Conservation (phyloP, 2,329 filamentous ascomycete species). For the Aureobasidium vineae region DNA sequence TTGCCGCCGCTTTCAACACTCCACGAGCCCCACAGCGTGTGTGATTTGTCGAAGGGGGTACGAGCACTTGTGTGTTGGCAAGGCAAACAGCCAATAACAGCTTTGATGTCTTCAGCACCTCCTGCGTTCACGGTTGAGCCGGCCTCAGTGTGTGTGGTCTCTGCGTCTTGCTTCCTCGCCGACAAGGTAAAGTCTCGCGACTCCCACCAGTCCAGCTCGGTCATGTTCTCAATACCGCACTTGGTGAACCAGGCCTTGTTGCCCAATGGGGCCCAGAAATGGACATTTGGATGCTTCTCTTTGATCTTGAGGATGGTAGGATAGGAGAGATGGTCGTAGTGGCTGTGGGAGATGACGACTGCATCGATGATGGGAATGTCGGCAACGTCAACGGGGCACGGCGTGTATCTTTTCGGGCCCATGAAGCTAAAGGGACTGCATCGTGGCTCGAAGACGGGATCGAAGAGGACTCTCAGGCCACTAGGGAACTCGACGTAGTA, state of each 20-base stretch:
- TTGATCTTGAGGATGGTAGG: conserved; percentile 70
- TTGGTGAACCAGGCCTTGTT: conserved; percentile 77
- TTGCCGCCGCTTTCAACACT: conserved; percentile 68
- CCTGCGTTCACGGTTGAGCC: conserved; percentile 18
- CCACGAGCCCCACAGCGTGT: conserved; percentile 89
- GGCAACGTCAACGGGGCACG: conserved; percentile 57
- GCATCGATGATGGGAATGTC: conserved; percentile 52
- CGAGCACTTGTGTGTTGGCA: conserved; percentile 79
- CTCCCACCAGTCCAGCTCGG: conserved; percentile 96
- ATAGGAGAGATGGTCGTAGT: conserved; percentile 89
- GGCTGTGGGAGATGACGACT: conserved; percentile 78
- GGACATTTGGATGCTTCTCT: conserved; percentile 69
- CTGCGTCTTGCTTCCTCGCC: conserved; percentile 24
- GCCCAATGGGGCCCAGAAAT: conserved; percentile 85
- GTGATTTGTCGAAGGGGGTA: conserved; percentile 64
- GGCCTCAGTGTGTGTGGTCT: conserved; percentile 18
- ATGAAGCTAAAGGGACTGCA: conserved; percentile 73
- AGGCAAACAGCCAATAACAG: conserved; percentile 73
- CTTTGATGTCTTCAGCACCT: conserved; percentile 56
- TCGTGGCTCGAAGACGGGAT: conserved; percentile 86
- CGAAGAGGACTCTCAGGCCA: conserved; percentile 85
- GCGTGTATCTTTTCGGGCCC: conserved; percentile 75
- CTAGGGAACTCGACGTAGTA: conserved; percentile 88
- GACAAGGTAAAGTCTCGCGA: conserved; percentile 69
- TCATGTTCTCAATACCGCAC: conserved; percentile 70